A percentile compares a stretch with the other conserved stretches of the same genome.
Evolutionary conservation across 2,329 filamentous ascomycete species (phyloP).

Genomic region (Chrysosporium queenslandicum): DNA sequence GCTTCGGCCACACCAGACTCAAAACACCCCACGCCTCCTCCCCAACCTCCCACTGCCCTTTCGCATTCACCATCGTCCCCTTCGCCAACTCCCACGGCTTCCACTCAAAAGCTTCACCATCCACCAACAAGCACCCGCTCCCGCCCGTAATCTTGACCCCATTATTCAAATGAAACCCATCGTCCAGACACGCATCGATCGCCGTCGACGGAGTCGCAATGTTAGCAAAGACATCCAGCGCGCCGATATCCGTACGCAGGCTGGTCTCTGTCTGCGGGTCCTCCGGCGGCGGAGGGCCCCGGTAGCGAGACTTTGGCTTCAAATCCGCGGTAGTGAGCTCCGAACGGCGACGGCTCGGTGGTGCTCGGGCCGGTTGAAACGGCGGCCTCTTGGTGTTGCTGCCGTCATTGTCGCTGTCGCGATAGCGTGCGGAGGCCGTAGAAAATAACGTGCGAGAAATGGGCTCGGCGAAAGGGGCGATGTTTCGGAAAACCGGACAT

Average conservation of each 20-base stretch:
- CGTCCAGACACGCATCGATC: slow-evolving; percentile 68
- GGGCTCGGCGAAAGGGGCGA: neutral
- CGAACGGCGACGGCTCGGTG: slow-evolving; percentile 12
- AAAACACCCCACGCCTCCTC: slow-evolving; percentile 64
- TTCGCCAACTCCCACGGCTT: slow-evolving; percentile 58
- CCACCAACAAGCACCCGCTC: slow-evolving; percentile 66
- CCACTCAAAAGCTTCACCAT: slow-evolving; percentile 84
- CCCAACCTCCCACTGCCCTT: slow-evolving; percentile 70
- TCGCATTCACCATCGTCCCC: slow-evolving; percentile 55
- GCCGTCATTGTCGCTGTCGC: neutral
- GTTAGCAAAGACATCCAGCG: slow-evolving; percentile 68
- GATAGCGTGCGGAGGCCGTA: slow-evolving; percentile 26
- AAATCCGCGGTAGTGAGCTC: slow-evolving; percentile 13
- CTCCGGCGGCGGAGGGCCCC: slow-evolving; percentile 52
- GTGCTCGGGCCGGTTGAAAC: neutral
- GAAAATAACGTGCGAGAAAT: slow-evolving; percentile 10
- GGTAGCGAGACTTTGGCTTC: slow-evolving; percentile 42
- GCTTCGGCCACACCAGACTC: slow-evolving; percentile 73
- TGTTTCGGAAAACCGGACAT: slow-evolving; percentile 19
- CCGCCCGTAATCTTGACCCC: slow-evolving; percentile 61
- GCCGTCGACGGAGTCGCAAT: slow-evolving; percentile 68
- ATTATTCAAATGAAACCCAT: slow-evolving; percentile 81
- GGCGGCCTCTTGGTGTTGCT: neutral
- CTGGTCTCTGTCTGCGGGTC: slow-evolving; percentile 45
- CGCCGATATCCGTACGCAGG: slow-evolving; percentile 49